Conservation (phyloP, 306 rosid genomes). For the Cucurbita argyrosperma region DNA sequence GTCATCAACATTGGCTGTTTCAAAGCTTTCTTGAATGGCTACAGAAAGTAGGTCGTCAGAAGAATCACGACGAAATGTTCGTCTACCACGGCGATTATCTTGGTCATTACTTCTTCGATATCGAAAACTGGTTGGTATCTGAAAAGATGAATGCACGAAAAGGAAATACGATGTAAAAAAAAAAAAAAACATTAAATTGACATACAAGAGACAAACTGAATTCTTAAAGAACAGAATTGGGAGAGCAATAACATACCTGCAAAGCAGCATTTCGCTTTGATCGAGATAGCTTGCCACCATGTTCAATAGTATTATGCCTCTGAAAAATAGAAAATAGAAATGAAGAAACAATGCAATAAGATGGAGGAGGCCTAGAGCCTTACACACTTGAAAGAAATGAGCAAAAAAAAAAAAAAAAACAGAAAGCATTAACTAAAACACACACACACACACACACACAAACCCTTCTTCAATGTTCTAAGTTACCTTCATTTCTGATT, state of each 20-base stretch:
- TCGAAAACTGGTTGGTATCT: conserved; percentile 89
- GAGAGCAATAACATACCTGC: conserved; percentile 31
- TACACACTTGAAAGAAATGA: background rate
- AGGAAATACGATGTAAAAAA: background rate
- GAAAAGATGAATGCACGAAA: conserved; percentile 7
- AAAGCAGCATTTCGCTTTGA: conserved; percentile 94
- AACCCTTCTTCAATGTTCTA: background rate
- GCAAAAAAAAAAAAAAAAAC: background rate
- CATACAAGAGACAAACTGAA: background rate
- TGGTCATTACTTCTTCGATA: conserved; percentile 52
- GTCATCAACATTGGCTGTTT: conserved; percentile 36
- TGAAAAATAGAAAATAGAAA: conserved; percentile 17
- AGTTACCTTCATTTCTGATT: conserved; percentile 81
- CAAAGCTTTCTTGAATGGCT: conserved; percentile 82
- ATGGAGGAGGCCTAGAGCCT: background rate
- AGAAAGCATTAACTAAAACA: background rate
- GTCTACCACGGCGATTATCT: conserved; percentile 63
- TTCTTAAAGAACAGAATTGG: background rate
- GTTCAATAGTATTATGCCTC: conserved; percentile 83
- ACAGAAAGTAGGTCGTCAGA: conserved; percentile 62
- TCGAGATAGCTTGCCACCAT: conserved; percentile 93
- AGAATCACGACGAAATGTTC: conserved; percentile 45
- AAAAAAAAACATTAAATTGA: too few species aligned
- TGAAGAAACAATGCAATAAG: background rate
- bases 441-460: background rate